These are phyloP conservation scores for Fremontodendron californicum DNA, from an alignment of 345 rosid species.

Conservation along the genomic window DNA sequence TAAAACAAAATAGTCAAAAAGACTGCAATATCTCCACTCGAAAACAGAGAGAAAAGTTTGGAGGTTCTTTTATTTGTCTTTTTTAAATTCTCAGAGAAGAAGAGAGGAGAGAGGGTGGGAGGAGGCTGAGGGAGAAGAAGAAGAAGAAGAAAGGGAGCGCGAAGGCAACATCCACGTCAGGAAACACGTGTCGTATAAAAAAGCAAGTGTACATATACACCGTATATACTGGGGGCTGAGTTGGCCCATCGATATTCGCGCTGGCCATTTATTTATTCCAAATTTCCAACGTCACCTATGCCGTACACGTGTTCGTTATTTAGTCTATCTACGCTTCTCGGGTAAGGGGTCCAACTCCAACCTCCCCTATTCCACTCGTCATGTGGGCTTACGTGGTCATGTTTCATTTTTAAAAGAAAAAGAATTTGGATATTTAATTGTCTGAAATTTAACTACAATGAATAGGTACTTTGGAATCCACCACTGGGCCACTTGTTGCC, in stretches of 20 bases:
- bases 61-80: conserved; percentile 10
- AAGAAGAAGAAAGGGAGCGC: conserved; percentile 33
- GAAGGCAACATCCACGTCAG: conserved; percentile 84
- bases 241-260: conserved; percentile 68
- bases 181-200: conserved; percentile 58
- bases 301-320: conserved; percentile 65
- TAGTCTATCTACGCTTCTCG: conserved; percentile 48
- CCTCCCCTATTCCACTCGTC: conserved; percentile 50
- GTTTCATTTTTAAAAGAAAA: neutral
- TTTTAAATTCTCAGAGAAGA: neutral
- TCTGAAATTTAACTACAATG: conserved; percentile 32
- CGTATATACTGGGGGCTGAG: conserved; percentile 62
- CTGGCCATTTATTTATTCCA: conserved; percentile 50
- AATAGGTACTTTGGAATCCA: conserved; percentile 42
- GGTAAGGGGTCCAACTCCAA: conserved; percentile 35
- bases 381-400: conserved; percentile 83
- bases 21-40: conserved; percentile 21
- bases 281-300: conserved; percentile 38
- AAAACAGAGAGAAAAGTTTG: conserved; percentile 15
- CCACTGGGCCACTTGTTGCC: conserved; percentile 17
- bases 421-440: neutral
- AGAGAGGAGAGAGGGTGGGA: neutral
- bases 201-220: conserved; percentile 33
- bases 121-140: neutral
- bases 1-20: neutral